A percentile compares a stretch with the other conserved stretches of the same genome.
phyloP scores from a whole-genome alignment of 441 rosid genomes.

The Brassica hybrid region DNA sequence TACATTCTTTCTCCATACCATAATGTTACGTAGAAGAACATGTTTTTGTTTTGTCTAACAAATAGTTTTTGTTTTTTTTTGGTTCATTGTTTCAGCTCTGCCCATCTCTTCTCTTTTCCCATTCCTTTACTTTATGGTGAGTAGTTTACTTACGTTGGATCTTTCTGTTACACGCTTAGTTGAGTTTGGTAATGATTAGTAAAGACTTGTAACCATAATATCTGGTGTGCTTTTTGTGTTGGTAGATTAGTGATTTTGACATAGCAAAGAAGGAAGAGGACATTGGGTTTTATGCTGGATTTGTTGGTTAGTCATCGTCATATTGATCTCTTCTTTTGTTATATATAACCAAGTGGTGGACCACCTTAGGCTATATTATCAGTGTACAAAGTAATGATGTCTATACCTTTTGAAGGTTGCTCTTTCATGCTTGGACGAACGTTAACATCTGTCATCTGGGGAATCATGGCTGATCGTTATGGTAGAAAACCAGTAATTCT shows the following conservation, averaged over 20 bases:
- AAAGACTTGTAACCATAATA: neutral
- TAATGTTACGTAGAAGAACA: neutral
- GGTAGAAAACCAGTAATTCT: conserved; percentile 91
- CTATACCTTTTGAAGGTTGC: conserved; percentile 57
- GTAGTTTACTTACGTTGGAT: conserved; percentile 25
- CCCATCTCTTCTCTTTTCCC: conserved; percentile 92
- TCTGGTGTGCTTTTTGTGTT: neutral
- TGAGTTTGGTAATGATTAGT: neutral
- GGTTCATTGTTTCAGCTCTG: conserved; percentile 57
- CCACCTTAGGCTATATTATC: neutral
- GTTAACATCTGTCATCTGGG: conserved; percentile 87
- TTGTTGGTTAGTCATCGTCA: conserved; percentile 65
- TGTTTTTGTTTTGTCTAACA: neutral
- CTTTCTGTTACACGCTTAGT: conserved; percentile 5
- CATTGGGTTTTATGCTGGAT: conserved; percentile 86
- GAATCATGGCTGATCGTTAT: conserved; percentile 78
- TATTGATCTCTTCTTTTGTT: conserved; percentile 1
- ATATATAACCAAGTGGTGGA: neutral
- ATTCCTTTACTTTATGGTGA: conserved; percentile 75
- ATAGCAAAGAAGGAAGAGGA: conserved; percentile 75
- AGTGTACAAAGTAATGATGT: conserved; percentile 22
- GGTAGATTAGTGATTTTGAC: conserved; percentile 67
- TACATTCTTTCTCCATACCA: conserved; percentile 21
- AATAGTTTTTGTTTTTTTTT: neutral
- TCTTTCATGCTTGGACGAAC: conserved; percentile 91